These are phyloP conservation scores for Fusarium sacchari DNA, from an alignment of 2,329 filamentous ascomycete genomes.

Conservation along the genomic window DNA sequence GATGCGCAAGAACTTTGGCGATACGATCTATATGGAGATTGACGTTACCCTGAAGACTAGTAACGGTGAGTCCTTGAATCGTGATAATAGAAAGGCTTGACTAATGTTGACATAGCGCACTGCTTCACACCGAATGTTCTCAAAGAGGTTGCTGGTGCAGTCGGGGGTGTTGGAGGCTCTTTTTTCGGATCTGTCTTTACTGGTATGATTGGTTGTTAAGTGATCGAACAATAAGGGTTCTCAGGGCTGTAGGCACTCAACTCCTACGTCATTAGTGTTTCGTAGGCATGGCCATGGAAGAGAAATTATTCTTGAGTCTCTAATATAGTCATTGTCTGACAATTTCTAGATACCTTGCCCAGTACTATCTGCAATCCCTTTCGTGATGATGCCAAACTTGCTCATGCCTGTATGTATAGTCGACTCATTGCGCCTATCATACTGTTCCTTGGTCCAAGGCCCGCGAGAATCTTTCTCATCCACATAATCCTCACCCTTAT, in stretches of 20 bases:
- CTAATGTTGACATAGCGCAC: background rate
- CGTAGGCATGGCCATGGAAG: no score
- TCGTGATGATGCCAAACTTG: background rate
- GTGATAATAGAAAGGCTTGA: rapidly evolving
- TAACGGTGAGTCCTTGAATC: background rate
- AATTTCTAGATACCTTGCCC: rapidly evolving
- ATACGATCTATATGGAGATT: background rate
- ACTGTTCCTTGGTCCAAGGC: background rate
- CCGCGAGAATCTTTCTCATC: rapidly evolving
- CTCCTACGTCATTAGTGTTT: rapidly evolving
- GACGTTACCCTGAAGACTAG: background rate
- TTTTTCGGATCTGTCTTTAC: background rate
- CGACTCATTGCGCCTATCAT: rapidly evolving
- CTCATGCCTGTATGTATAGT: background rate
- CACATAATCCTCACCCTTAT: background rate
- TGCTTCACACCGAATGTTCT: background rate
- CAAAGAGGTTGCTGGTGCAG: background rate
- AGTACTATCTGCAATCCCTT: background rate
- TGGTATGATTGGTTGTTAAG: background rate
- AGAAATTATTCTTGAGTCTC: no score
- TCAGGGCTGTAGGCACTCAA: background rate
- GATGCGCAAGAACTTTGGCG: background rate
- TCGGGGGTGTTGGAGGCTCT: background rate
- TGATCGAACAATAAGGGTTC: rapidly evolving
- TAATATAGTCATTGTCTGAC: no score